Evolutionary conservation across 345 rosid species (phyloP).

Genomic region (Eucalyptus grandis): DNA sequence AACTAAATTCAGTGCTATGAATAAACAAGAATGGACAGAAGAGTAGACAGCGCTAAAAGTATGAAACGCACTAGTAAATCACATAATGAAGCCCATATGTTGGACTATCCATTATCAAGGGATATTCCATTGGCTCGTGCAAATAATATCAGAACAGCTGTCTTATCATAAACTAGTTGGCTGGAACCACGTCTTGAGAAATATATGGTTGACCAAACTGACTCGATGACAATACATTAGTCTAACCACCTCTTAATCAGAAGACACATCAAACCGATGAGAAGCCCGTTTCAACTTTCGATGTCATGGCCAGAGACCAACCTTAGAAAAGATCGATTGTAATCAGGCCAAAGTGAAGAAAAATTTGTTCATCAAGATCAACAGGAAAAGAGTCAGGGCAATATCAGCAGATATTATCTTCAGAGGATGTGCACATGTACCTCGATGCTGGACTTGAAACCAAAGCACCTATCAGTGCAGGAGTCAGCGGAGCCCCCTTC

Average conservation of each 20-base stretch:
- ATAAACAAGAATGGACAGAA: slow-evolving; percentile 20
- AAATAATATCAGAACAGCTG: not conserved
- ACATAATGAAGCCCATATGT: not conserved
- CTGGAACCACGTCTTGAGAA: not conserved
- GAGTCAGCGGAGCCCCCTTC: slow-evolving; percentile 69
- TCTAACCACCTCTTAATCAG: not conserved
- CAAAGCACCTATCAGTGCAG: slow-evolving; percentile 56
- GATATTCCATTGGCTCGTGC: not conserved
- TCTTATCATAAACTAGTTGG: not conserved
- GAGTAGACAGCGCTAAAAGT: slow-evolving; percentile 19
- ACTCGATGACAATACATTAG: not conserved
- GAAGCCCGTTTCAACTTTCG: not conserved
- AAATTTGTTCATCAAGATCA: not conserved
- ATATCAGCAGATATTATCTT: not conserved
- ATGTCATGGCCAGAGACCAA: not conserved
- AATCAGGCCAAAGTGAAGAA: not conserved
- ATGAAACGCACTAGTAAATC: not conserved
- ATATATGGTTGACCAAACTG: not conserved
- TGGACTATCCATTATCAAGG: not conserved
- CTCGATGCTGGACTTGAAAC: slow-evolving; percentile 90
- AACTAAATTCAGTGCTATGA: slow-evolving; percentile 72
- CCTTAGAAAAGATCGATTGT: not conserved
- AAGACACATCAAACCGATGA: not conserved
- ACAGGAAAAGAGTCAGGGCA: not conserved
- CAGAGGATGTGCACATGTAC: slow-evolving; percentile 18